Conservation (phyloP, 257 asterid genomes). For the Echites panduratus region DNA sequence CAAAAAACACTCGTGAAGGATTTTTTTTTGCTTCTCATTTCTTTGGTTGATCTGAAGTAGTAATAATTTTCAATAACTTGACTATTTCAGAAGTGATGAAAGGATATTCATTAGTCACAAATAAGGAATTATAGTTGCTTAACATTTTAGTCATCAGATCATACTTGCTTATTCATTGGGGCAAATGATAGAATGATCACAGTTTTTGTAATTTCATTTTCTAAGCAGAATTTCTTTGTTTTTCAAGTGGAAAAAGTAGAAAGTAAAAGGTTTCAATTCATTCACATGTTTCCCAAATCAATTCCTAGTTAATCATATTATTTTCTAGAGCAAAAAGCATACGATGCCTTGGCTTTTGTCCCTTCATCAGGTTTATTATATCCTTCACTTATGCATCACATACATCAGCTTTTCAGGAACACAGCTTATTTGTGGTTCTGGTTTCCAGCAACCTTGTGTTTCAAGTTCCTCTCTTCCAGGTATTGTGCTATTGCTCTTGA, state of each 20-base stretch:
- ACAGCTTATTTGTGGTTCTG: conserved; percentile 55
- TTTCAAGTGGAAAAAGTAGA: not conserved
- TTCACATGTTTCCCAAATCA: not conserved
- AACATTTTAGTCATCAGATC: no score
- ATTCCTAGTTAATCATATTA: not conserved
- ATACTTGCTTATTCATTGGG: not conserved
- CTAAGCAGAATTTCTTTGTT: not conserved
- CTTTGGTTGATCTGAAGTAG: not conserved
- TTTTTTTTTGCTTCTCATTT: not conserved
- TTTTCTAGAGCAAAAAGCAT: not conserved
- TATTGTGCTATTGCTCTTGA: conserved; percentile 9
- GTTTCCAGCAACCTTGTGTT: conserved; percentile 60
- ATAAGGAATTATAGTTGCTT: not conserved
- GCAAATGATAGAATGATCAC: not conserved
- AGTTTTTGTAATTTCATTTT: no score
- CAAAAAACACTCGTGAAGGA: not conserved
- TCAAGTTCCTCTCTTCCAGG: conserved; percentile 64
- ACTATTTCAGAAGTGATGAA: no score
- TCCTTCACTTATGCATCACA: conserved; percentile 7
- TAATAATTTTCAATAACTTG: not conserved
- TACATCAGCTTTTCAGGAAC: conserved; percentile 67
- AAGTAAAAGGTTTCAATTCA: not conserved
- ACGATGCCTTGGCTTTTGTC: not conserved
- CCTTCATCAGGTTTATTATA: not conserved
- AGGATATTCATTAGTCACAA: no score